Conservation (phyloP, 2,329 filamentous ascomycete species). For the Fusarium compactum region DNA sequence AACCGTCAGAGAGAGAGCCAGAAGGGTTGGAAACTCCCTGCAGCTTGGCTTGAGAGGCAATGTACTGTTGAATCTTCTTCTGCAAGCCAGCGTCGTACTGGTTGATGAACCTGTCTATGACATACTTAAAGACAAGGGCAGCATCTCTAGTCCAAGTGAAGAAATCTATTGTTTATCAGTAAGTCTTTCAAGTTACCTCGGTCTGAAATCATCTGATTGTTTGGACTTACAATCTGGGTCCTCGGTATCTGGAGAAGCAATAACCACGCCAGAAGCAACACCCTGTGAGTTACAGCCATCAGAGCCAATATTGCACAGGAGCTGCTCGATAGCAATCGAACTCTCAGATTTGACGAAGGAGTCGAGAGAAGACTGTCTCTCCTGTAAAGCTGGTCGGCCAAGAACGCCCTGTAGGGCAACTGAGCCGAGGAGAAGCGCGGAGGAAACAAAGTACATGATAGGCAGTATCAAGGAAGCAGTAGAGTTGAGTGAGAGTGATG, state of each 20-base stretch:
- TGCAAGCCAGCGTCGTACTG: constrained; percentile 70
- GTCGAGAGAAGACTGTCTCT: constrained; percentile 62
- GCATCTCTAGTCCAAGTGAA: constrained; percentile 85
- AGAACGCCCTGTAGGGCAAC: constrained; percentile 64
- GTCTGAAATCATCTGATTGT: background rate
- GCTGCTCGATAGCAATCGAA: constrained; percentile 62
- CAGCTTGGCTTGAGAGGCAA: constrained; percentile 73
- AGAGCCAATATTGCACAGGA: constrained; percentile 71
- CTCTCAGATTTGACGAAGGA: constrained; percentile 65
- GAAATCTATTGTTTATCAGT: constrained; percentile 66
- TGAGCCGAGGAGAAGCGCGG: constrained; percentile 63
- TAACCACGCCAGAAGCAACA: constrained; percentile 63
- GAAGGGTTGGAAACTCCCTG: constrained; percentile 78
- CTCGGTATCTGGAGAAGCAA: constrained; percentile 67
- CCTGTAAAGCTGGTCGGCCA: constrained; percentile 55
- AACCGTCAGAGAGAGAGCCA: constrained; percentile 65
- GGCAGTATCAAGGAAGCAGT: constrained; percentile 50
- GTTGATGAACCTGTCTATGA: constrained; percentile 74
- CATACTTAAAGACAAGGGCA: constrained; percentile 75
- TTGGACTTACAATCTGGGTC: constrained; percentile 66
- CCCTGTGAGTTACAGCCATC: constrained; percentile 63
- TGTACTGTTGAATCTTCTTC: constrained; percentile 73
- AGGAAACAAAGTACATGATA: constrained; percentile 65
- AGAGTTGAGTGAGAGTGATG: constrained; percentile 48
- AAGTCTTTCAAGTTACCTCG: background rate